A percentile compares a stretch with the other conserved stretches of the same genome.
Evolutionary conservation across 257 asterid genomes (phyloP).

Genomic region (Euphrasia confusa): DNA sequence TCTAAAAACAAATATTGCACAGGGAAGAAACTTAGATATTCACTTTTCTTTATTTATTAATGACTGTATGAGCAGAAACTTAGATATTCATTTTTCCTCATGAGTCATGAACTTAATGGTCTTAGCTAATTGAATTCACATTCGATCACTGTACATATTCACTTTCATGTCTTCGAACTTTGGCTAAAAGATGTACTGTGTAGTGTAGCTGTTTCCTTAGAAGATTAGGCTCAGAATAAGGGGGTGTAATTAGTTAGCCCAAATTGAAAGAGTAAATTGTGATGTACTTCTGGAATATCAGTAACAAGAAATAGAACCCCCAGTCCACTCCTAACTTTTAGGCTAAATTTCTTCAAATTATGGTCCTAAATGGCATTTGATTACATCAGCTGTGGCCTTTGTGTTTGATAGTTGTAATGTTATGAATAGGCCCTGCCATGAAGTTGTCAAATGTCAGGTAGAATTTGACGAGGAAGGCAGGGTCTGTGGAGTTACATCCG

Average conservation of each 20-base stretch:
- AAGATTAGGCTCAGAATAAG: too few relatives aligned
- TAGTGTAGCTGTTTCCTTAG: too few relatives aligned
- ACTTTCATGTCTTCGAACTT: slow-evolving; percentile 9
- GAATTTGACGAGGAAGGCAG: slow-evolving; percentile 88
- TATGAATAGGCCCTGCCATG: slow-evolving; percentile 17
- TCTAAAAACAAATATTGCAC: neutral
- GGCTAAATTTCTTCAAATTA: neutral
- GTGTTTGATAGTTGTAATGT: neutral
- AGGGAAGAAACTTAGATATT: slow-evolving; percentile 1
- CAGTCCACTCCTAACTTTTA: too few relatives aligned
- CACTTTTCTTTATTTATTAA: neutral
- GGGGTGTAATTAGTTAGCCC: too few relatives aligned
- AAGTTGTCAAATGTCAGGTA: slow-evolving; percentile 45
- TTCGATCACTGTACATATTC: neutral
- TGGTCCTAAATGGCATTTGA: neutral
- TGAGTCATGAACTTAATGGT: neutral
- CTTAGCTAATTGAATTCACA: neutral
- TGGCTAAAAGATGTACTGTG: neutral
- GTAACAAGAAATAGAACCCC: neutral
- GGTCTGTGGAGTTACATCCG: slow-evolving; percentile 79
- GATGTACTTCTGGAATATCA: neutral
- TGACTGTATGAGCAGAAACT: slow-evolving; percentile 1
- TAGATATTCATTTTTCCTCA: neutral
- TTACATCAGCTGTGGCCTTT: slow-evolving; percentile 8
- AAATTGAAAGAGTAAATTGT: too few relatives aligned